Conservation (phyloP, 306 rosid genomes). For the Vigna hirtella region DNA sequence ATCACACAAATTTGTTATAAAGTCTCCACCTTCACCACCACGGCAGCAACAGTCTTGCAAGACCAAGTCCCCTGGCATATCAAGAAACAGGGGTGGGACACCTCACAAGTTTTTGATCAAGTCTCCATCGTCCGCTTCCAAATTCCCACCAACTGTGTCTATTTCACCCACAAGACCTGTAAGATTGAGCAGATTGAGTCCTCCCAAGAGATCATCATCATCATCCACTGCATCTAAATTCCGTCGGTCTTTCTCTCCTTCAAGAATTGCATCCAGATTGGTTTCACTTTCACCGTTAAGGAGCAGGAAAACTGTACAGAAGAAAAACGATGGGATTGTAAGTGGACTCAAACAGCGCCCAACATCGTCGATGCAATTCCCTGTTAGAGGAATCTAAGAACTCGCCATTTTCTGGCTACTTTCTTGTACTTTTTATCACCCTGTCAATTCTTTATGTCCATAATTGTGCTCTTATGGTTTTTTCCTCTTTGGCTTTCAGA, state of each 20-base stretch:
- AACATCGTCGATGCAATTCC: constrained; percentile 47
- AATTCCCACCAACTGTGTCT: constrained; percentile 66
- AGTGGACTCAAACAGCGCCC: constrained; percentile 80
- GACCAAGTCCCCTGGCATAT: constrained; percentile 74
- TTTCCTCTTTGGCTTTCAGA: neutral
- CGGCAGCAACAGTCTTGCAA: constrained; percentile 66
- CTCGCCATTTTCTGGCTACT: neutral
- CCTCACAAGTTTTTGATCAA: constrained; percentile 91
- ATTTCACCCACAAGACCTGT: constrained; percentile 58
- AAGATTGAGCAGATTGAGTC: constrained; percentile 48
- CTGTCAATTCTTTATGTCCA: constrained; percentile 63
- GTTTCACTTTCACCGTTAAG: constrained; percentile 89
- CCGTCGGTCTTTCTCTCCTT: constrained; percentile 87
- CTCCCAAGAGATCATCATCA: constrained; percentile 69
- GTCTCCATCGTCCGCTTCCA: constrained; percentile 74
- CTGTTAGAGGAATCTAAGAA: constrained; percentile 55
- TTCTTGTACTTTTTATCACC: neutral
- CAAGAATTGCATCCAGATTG: constrained; percentile 79
- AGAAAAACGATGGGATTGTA: constrained; percentile 54
- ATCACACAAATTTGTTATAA: constrained; percentile 83
- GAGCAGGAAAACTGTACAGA: constrained; percentile 61
- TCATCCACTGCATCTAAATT: constrained; percentile 68
- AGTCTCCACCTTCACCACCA: constrained; percentile 65
- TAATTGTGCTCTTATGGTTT: constrained; percentile 40
- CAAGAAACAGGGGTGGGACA: constrained; percentile 59